phyloP scores from a whole-genome alignment of 306 rosid species.

The Vicia villosa region DNA sequence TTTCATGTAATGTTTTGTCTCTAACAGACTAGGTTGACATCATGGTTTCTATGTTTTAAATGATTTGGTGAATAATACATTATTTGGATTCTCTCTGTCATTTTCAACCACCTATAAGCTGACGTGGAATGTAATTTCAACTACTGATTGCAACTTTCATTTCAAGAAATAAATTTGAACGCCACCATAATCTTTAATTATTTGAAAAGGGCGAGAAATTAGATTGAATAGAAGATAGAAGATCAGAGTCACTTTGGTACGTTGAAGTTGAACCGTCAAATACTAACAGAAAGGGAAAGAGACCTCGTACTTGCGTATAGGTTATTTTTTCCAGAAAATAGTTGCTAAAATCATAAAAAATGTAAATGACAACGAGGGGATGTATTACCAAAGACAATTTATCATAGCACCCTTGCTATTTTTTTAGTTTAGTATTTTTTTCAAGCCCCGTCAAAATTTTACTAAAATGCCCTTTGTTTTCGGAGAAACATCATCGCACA shows the following conservation, averaged over 20 bases:
- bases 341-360: conserved; percentile 26
- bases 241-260: conserved; percentile 27
- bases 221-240: conserved; percentile 25
- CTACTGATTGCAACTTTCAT: conserved; percentile 9
- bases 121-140: conserved; percentile 13
- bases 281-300: conserved; percentile 41
- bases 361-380: too few relatives aligned
- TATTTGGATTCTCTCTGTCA: neutral
- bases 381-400: too few relatives aligned
- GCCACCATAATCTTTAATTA: conserved; percentile 17
- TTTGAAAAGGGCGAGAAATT: neutral
- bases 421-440: too few relatives aligned
- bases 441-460: too few relatives aligned
- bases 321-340: neutral
- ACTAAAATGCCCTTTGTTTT: too few relatives aligned
- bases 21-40: conserved; percentile 33
- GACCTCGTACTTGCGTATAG: conserved; percentile 38
- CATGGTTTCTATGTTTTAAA: conserved; percentile 27
- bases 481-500: too few relatives aligned
- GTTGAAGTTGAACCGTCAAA: conserved; percentile 39
- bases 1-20: conserved; percentile 78
- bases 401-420: too few relatives aligned
- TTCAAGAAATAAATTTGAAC: conserved; percentile 9
- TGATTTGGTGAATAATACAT: conserved; percentile 13
- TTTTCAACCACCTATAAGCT: conserved; percentile 28